Conservation (phyloP, 2,329 filamentous ascomycete species). For the Penicillium brasilianum region DNA sequence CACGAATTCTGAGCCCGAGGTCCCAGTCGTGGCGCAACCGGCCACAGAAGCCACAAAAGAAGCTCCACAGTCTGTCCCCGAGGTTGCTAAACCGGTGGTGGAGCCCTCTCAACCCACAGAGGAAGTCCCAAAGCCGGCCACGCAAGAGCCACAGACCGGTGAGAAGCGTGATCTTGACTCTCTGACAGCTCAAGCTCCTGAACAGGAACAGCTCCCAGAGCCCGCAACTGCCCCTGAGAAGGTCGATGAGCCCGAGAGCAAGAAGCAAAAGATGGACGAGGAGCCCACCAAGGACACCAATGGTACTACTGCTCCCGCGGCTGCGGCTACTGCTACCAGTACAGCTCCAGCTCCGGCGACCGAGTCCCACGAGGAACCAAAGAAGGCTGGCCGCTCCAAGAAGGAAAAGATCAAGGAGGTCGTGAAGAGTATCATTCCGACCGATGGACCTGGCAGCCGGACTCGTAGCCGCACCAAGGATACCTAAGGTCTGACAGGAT, state of each 20-base stretch:
- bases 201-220: constrained; percentile 8
- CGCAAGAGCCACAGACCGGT: constrained; percentile 17
- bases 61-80: not conserved
- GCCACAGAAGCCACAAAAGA: constrained; percentile 1
- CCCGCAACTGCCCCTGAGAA: constrained; percentile 22
- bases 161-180: constrained; percentile 30
- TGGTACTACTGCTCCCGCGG: constrained; percentile 13
- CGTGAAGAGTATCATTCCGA: constrained; percentile 34
- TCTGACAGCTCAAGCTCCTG: not conserved
- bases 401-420: constrained; percentile 38
- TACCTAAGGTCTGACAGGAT: constrained; percentile 11
- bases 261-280: constrained; percentile 42
- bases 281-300: constrained; percentile 20
- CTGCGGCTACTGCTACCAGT: constrained; percentile 4
- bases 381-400: constrained; percentile 39
- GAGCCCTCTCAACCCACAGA: not conserved
- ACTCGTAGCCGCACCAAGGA: constrained; percentile 47
- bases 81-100: not conserved
- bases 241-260: constrained; percentile 33
- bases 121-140: not conserved
- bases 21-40: constrained; percentile 16
- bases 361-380: constrained; percentile 35
- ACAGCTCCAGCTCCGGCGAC: constrained; percentile 11
- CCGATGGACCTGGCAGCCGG: constrained; percentile 44
- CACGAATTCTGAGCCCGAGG: constrained; percentile 19